Evolutionary conservation across 495 filamentous ascomycete species (phyloP).

Genomic region (Penicillium riverlandense): DNA sequence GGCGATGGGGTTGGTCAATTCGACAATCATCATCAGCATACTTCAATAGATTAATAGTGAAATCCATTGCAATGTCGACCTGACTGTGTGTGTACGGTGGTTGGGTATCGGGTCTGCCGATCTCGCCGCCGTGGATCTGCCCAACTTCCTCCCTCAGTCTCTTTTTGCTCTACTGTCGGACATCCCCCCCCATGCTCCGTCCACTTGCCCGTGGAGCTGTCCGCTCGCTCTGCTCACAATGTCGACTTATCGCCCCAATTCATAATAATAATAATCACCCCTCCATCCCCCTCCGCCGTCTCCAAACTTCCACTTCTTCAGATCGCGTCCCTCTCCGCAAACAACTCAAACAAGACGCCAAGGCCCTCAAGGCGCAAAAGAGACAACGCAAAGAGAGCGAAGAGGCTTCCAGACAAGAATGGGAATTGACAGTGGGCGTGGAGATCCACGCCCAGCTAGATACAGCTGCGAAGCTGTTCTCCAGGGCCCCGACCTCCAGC

Average conservation of each 20-base stretch:
- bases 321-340: slow-evolving; percentile 57
- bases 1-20: too few relatives aligned
- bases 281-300: slow-evolving; percentile 9
- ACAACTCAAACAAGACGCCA: slow-evolving; percentile 67
- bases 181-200: slow-evolving; percentile 25
- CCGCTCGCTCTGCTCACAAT: slow-evolving; percentile 7
- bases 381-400: slow-evolving; percentile 30
- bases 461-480: slow-evolving; percentile 79
- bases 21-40: too few relatives aligned
- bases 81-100: too few relatives aligned
- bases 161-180: too few relatives aligned
- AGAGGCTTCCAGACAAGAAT: slow-evolving; percentile 39
- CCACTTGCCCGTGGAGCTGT: slow-evolving; percentile 25
- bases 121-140: neutral
- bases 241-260: slow-evolving; percentile 3
- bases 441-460: slow-evolving; percentile 97
- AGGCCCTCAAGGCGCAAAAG: slow-evolving; percentile 34
- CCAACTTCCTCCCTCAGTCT: too few relatives aligned
- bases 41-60: too few relatives aligned
- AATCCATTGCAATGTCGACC: too few relatives aligned
- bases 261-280: neutral
- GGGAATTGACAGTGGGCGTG: slow-evolving; percentile 91
- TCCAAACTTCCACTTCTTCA: slow-evolving; percentile 16
- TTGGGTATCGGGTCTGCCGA: slow-evolving; percentile 9
- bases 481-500: slow-evolving; percentile 61